These are phyloP conservation scores for Calonectria hongkongensis DNA, from an alignment of 2,329 filamentous ascomycete species.

Conservation along the genomic window DNA sequence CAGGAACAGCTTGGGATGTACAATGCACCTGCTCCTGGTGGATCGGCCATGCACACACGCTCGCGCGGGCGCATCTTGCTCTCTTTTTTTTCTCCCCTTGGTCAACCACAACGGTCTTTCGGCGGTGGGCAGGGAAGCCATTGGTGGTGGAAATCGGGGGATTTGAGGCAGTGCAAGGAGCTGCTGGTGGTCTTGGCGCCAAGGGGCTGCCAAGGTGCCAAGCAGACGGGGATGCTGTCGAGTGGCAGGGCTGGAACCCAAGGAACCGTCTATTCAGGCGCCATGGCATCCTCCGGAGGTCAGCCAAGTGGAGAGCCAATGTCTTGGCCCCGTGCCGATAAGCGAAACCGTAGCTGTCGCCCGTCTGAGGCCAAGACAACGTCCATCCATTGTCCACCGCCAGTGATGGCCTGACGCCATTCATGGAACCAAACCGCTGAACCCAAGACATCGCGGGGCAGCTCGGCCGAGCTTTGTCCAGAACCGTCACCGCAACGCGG, in stretches of 20 bases:
- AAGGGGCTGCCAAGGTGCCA: constrained; percentile 17
- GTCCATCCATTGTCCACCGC: neutral
- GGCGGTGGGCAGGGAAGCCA: neutral
- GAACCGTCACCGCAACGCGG: constrained; percentile 17
- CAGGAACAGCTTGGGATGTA: constrained; percentile 18
- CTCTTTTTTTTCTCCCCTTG: neutral
- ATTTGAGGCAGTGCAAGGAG: constrained; percentile 1
- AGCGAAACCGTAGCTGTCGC: constrained; percentile 43
- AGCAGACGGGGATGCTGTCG: constrained; percentile 4
- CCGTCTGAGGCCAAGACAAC: constrained; percentile 31
- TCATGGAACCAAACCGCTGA: neutral
- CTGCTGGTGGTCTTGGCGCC: neutral
- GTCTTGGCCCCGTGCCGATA: constrained; percentile 54
- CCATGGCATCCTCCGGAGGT: neutral
- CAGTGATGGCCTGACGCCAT: constrained; percentile 5
- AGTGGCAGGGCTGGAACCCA: constrained; percentile 17
- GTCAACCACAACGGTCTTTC: neutral
- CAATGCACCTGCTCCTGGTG: neutral
- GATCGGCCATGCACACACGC: constrained; percentile 1
- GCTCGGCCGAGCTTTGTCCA: neutral
- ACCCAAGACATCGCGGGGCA: neutral
- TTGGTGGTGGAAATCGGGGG: neutral
- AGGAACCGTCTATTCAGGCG: constrained; percentile 7
- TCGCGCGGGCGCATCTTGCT: neutral
- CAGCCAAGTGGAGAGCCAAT: constrained; percentile 31